phyloP scores from a whole-genome alignment of 2,329 filamentous ascomycete species.

The Diaporthe vaccinii region DNA sequence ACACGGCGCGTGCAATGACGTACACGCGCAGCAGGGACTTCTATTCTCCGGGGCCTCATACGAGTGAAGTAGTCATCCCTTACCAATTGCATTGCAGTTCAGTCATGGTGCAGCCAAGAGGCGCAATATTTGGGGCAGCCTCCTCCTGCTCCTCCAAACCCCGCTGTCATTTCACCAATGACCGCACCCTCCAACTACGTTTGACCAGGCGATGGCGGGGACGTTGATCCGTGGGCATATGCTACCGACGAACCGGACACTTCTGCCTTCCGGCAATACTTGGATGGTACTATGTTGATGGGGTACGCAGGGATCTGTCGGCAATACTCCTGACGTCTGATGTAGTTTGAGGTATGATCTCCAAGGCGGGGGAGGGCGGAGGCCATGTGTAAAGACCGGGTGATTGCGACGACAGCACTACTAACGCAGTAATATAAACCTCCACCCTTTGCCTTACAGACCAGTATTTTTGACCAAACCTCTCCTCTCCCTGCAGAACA shows the following conservation, averaged over 20 bases:
- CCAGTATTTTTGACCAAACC: too few relatives aligned
- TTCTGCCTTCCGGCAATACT: slow-evolving; percentile 17
- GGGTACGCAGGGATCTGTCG: slow-evolving; percentile 18
- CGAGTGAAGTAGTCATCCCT: slow-evolving; percentile 14
- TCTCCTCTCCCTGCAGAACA: neutral
- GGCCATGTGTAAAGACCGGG: neutral
- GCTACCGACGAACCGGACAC: neutral
- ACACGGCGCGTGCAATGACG: neutral
- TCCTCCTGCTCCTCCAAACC: slow-evolving; percentile 12
- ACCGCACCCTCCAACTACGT: neutral
- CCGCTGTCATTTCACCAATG: slow-evolving; percentile 32
- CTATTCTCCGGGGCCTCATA: neutral
- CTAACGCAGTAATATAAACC: slow-evolving; percentile 9
- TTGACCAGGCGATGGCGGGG: slow-evolving; percentile 3
- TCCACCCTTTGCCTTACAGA: neutral
- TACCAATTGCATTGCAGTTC: slow-evolving; percentile 34
- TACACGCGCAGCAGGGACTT: neutral
- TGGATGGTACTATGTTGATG: neutral
- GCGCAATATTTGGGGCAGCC: slow-evolving; percentile 32
- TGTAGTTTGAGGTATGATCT: neutral
- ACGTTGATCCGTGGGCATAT: neutral
- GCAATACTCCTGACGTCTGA: slow-evolving; percentile 14
- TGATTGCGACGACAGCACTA: neutral
- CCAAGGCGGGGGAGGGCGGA: slow-evolving; percentile 22
- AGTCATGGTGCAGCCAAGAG: slow-evolving; percentile 15